These are phyloP conservation scores for Ceratobasidium sp. DNA, from an alignment of 1,284 basidiomycete species.

Conservation along the genomic window DNA sequence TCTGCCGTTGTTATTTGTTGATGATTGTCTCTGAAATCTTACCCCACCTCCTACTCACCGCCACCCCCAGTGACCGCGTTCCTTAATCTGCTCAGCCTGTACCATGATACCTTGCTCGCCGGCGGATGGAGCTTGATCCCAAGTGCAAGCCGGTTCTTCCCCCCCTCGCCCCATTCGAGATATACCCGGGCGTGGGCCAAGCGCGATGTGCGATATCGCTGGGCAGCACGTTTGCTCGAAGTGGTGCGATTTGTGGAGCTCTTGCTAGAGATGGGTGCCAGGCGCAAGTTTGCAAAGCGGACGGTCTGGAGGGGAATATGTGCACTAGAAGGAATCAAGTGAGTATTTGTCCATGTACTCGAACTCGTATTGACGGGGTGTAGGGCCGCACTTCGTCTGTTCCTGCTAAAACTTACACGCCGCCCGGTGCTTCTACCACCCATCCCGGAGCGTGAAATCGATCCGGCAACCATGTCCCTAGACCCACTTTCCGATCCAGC, in stretches of 20 bases:
- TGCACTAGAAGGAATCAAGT: constrained; percentile 82
- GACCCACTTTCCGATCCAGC: constrained; percentile 56
- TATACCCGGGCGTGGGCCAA: constrained; percentile 86
- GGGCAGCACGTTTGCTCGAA: constrained; percentile 74
- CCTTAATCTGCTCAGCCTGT: constrained; percentile 79
- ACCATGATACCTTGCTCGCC: constrained; percentile 85
- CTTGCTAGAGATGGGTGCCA: constrained; percentile 84
- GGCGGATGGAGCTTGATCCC: constrained; percentile 62
- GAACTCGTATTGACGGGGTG: constrained; percentile 7
- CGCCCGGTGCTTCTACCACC: constrained; percentile 76
- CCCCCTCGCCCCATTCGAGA: constrained; percentile 67
- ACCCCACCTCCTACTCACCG: constrained; percentile 29
- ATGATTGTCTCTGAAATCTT: constrained; percentile 10
- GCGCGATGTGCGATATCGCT: constrained; percentile 70
- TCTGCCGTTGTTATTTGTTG: constrained; percentile 47
- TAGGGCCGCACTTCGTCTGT: constrained; percentile 75
- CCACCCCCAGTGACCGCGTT: constrained; percentile 64
- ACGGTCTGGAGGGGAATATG: constrained; percentile 75
- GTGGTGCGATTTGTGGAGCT: constrained; percentile 80
- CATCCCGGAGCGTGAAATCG: constrained; percentile 85
- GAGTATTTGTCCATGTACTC: constrained; percentile 46
- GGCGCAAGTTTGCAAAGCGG: constrained; percentile 65
- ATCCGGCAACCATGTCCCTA: constrained; percentile 70
- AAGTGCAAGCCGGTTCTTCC: constrained; percentile 74
- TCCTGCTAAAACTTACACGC: constrained; percentile 72